A percentile compares a stretch with the other conserved stretches of the same genome.
These are phyloP conservation scores for Botrytis pseudocinerea DNA, from an alignment of 2,329 filamentous ascomycete species.

Conservation along the genomic window DNA sequence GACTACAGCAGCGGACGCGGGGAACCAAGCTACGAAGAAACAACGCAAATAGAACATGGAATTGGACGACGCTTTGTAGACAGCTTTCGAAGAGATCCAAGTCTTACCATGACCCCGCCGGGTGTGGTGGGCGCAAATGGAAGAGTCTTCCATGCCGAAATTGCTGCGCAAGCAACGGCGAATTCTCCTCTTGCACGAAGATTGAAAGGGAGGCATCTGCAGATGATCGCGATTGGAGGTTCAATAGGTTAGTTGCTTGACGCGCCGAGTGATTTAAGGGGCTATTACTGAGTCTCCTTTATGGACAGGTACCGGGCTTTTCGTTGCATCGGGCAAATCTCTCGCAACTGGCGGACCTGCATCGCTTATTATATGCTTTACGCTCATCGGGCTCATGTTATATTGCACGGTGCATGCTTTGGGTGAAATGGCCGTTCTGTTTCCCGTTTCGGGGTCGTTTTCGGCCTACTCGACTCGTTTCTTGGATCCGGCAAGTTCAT, in stretches of 20 bases:
- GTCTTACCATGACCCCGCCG: constrained; percentile 51
- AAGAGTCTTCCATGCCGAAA: constrained; percentile 61
- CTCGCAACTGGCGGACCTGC: constrained; percentile 74
- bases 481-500: constrained; percentile 68
- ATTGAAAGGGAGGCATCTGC: constrained; percentile 81
- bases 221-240: constrained; percentile 97
- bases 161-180: constrained; percentile 62
- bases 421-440: constrained; percentile 87
- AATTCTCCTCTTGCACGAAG: constrained; percentile 73
- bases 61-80: constrained; percentile 31
- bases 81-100: constrained; percentile 38
- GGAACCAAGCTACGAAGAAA: constrained; percentile 34
- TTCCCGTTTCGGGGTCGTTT: constrained; percentile 89
- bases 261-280: not conserved
- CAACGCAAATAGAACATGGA: constrained; percentile 29
- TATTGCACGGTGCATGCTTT: constrained; percentile 91
- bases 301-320: constrained; percentile 70
- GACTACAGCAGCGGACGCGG: constrained; percentile 31
- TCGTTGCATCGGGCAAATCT: constrained; percentile 77
- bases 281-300: not conserved
- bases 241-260: constrained; percentile 65
- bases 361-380: constrained; percentile 74
- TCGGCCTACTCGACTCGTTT: constrained; percentile 91
- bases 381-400: constrained; percentile 80
- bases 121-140: constrained; percentile 39